A percentile compares a stretch with the other conserved stretches of the same genome.
These are phyloP conservation scores for Dillenia suffruticosa DNA, from an alignment of 164 flowering plant species.

Conservation along the genomic window DNA sequence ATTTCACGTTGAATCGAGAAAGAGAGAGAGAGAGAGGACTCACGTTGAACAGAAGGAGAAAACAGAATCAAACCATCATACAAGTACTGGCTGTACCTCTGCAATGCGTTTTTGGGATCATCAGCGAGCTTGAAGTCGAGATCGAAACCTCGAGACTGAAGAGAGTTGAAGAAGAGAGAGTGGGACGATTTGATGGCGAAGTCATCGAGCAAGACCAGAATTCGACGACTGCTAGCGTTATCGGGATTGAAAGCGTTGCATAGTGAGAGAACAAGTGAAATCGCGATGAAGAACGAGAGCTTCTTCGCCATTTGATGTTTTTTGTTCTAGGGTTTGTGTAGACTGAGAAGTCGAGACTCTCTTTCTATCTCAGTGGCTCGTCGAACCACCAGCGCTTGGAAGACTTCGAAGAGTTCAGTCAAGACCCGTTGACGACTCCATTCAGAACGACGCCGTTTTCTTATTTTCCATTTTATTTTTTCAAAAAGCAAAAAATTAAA, in stretches of 20 bases:
- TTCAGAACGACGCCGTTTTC: too few relatives aligned
- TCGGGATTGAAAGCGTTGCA: constrained; percentile 59
- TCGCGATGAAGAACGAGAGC: constrained; percentile 12
- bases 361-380: too few relatives aligned
- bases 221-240: constrained; percentile 51
- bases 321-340: constrained; percentile 19
- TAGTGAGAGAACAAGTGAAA: constrained; percentile 35
- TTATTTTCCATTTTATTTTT: too few relatives aligned
- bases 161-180: constrained; percentile 81
- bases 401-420: too few relatives aligned
- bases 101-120: constrained; percentile 67
- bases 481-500: too few relatives aligned
- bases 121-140: constrained; percentile 92
- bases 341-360: too few relatives aligned
- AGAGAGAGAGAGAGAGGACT: constrained; percentile 10
- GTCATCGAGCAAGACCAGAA: constrained; percentile 79
- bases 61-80: constrained; percentile 81
- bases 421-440: too few relatives aligned
- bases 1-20: too few relatives aligned
- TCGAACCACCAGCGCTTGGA: too few relatives aligned
- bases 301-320: constrained; percentile 11
- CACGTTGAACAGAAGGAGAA: constrained; percentile 65
- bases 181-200: constrained; percentile 76
- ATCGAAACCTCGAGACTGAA: constrained; percentile 64
- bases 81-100: constrained; percentile 81